Evolutionary conservation across 345 rosid genomes (phyloP).

Genomic region (Lepidium didymum): DNA sequence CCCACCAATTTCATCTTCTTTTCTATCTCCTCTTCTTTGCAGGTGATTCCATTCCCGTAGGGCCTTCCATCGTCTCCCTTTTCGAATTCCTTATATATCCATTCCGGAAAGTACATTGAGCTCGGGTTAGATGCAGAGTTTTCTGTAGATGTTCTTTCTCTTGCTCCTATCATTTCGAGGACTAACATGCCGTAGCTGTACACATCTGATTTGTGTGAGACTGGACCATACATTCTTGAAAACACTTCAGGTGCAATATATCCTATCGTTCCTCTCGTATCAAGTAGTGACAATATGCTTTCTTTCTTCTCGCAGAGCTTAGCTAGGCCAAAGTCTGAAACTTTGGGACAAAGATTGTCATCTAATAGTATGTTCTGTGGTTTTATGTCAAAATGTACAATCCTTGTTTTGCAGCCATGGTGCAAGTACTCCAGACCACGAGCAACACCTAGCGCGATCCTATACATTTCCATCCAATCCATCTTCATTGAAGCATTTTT

Average conservation of each 20-base stretch:
- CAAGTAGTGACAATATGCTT: constrained; percentile 28
- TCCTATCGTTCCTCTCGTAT: constrained; percentile 37
- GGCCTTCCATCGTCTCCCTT: not conserved
- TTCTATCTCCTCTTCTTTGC: constrained; percentile 4
- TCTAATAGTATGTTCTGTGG: constrained; percentile 44
- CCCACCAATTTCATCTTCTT: constrained; percentile 28
- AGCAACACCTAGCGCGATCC: constrained; percentile 31
- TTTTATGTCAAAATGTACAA: constrained; percentile 45
- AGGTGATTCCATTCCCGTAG: not conserved
- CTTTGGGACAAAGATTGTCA: constrained; percentile 31
- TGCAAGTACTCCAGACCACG: constrained; percentile 50
- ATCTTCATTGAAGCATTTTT: not conserved
- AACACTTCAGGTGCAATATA: constrained; percentile 46
- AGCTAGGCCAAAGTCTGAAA: constrained; percentile 51
- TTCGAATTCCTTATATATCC: constrained; percentile 31
- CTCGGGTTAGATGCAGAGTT: constrained; percentile 6
- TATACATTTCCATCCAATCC: constrained; percentile 6
- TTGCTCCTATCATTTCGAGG: constrained; percentile 36
- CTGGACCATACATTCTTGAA: constrained; percentile 28
- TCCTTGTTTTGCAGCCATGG: constrained; percentile 43
- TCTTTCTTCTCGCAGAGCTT: constrained; percentile 32
- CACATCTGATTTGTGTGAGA: constrained; percentile 40
- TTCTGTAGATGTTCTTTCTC: not conserved
- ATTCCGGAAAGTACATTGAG: constrained; percentile 31
- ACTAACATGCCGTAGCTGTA: constrained; percentile 50